These are phyloP conservation scores for Dillenia turbinata DNA, from an alignment of 164 flowering plant species.

Conservation along the genomic window DNA sequence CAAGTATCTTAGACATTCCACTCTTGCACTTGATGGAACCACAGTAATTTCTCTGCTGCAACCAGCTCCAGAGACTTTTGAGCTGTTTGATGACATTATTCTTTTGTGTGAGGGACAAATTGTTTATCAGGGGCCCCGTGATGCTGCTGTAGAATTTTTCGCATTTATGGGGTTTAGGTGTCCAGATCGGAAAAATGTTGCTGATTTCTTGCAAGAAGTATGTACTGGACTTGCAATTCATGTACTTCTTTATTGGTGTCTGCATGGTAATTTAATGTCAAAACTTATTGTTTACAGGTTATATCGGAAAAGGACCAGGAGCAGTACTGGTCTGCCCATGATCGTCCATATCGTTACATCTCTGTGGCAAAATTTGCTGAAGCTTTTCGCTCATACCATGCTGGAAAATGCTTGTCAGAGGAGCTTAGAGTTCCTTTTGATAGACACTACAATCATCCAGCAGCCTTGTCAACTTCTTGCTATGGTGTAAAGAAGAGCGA, in stretches of 20 bases:
- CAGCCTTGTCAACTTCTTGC: constrained; percentile 68
- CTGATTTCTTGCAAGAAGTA: constrained; percentile 99
- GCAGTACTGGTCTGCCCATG: constrained; percentile 83
- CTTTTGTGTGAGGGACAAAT: constrained; percentile 89
- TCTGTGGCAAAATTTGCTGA: constrained; percentile 78
- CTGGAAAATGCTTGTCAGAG: constrained; percentile 54
- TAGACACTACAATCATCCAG: constrained; percentile 76
- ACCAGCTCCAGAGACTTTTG: constrained; percentile 95
- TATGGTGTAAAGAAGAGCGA: constrained; percentile 70
- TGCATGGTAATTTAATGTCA: not conserved
- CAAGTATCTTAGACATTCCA: constrained; percentile 78
- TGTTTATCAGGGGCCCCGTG: constrained; percentile 92
- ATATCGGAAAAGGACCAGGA: constrained; percentile 90
- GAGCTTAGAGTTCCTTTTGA: constrained; percentile 73
- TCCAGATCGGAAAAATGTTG: constrained; percentile 85
- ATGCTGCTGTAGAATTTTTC: constrained; percentile 68
- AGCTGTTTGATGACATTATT: constrained; percentile 90
- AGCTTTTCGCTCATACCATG: constrained; percentile 61
- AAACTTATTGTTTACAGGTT: constrained; percentile 44
- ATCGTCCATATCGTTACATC: constrained; percentile 59
- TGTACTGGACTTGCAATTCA: constrained; percentile 15
- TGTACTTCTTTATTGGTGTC: not conserved
- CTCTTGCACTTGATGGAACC: constrained; percentile 76
- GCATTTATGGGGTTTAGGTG: constrained; percentile 81
- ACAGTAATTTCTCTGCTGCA: constrained; percentile 89